A percentile compares a stretch with the other conserved stretches of the same genome.
Conservation (phyloP, 495 filamentous ascomycete genomes). For the Astrocystis sublimbata region DNA sequence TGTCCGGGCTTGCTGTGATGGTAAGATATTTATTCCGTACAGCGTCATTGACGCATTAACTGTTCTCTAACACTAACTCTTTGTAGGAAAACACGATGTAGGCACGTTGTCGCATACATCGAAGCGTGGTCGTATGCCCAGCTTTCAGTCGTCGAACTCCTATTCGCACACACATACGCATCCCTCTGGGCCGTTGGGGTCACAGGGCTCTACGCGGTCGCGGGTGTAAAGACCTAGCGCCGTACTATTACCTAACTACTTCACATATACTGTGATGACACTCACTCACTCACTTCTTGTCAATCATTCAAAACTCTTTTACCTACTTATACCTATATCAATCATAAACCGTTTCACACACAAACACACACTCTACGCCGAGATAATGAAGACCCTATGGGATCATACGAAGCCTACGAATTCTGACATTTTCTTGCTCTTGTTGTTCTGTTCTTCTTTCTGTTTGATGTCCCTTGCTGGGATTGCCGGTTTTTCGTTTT, state of each 20-base stretch:
- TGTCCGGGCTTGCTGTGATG: slow-evolving; percentile 95
- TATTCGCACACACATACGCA: slow-evolving; percentile 38
- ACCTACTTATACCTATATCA: too few species aligned
- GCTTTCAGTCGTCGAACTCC: slow-evolving; percentile 21
- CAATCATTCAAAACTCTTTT: too few species aligned
- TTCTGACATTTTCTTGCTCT: slow-evolving; percentile 20
- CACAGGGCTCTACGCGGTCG: slow-evolving; percentile 35
- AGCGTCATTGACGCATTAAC: background rate
- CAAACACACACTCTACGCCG: slow-evolving; percentile 10
- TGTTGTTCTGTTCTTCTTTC: slow-evolving; percentile 11
- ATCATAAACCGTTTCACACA: slow-evolving; percentile 37
- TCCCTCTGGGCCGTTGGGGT: slow-evolving; percentile 38
- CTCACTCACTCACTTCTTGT: background rate
- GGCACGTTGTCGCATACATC: slow-evolving; percentile 50
- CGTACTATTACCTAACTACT: slow-evolving; percentile 20
- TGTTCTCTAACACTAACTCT: slow-evolving; percentile 24
- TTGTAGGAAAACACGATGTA: slow-evolving; percentile 74
- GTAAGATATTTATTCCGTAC: slow-evolving; percentile 65
- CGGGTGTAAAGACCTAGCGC: slow-evolving; percentile 30
- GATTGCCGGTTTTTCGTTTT: too few species aligned
- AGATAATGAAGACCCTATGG: slow-evolving; percentile 29
- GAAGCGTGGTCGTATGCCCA: slow-evolving; percentile 39
- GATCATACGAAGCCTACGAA: slow-evolving; percentile 36
- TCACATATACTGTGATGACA: slow-evolving; percentile 11
- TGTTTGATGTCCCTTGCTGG: too few species aligned